Base-by-base conservation (phyloP, 2,329 filamentous ascomycete genomes). In the Verticillium tricorpus region DNA sequence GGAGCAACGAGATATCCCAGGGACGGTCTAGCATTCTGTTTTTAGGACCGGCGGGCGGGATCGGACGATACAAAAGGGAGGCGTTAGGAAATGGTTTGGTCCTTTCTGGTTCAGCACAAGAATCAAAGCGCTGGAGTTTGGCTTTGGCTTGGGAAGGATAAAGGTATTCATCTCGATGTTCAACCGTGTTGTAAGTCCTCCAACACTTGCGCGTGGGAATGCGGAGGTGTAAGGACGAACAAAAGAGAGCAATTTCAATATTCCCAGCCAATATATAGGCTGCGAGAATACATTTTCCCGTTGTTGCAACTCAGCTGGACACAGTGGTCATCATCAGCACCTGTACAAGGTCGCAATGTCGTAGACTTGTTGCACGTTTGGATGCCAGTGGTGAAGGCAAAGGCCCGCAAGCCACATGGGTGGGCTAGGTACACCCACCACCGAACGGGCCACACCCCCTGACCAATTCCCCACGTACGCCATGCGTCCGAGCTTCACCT, bases 91-190 rank as follows among this genome's bases (percentile, higher is more conserved):
- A 50, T 50, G 45, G 45, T n/a, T 50, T 50, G 45, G 45, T 22
- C 45, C 22, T 50, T 50, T 22, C n/a, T 22, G 45, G 45, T 50
- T 25, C 45, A 22, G 45, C 45, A 50, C 45, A 50, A 50, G 45
- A 50, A 50, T 50, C 45, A 50, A 50, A 58, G 57, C 57, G 57
- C 37, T 31, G 57, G 57, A 58, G 57, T 58, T 58, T 45, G 57
- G 57, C 5, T 35, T 57, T 35, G 31, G n/a, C 22, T 45, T 58
- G n/a, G 14, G 55, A 34, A 17, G 9, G 34, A 50, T 9, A 8
- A 22, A 22, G 11, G 19, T 14, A 25, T n/a, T 50, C 6, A n/a
- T 50, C 9, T 22, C 45, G 8, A 25, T 28, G n/a, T 22, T 50
- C 12, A 14, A 50, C n/a, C 9, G 45, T 22, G 45, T 50, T 50